Evolutionary conservation across 2,329 filamentous ascomycete species (phyloP).

Genomic region (Colletotrichum godetiae): DNA sequence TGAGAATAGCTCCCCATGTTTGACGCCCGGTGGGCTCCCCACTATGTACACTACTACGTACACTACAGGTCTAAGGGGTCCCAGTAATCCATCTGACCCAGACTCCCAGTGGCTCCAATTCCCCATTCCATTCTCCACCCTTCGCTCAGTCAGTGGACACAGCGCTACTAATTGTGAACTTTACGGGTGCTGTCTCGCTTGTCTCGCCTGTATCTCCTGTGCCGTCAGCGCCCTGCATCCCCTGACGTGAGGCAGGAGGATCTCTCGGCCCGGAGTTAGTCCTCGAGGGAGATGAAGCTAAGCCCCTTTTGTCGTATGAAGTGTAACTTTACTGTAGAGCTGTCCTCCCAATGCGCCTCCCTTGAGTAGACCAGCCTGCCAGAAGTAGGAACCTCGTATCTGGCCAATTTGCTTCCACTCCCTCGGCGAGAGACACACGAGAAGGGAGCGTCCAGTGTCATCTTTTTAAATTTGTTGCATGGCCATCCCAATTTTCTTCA

Average conservation of each 20-base stretch:
- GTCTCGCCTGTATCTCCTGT: conserved; percentile 13
- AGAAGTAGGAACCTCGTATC: conserved; percentile 31
- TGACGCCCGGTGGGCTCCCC: conserved; percentile 2
- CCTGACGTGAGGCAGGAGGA: conserved; percentile 3
- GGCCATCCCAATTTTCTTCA: background rate
- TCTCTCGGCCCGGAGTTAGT: conserved; percentile 30
- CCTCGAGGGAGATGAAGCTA: conserved; percentile 26
- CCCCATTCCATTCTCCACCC: background rate
- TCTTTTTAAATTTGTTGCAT: conserved; percentile 15
- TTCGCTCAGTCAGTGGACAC: conserved; percentile 7
- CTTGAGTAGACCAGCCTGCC: conserved; percentile 30
- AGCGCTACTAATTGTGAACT: conserved; percentile 12
- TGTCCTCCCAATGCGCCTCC: conserved; percentile 34
- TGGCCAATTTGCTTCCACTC: conserved; percentile 32
- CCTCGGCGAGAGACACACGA: conserved; percentile 25
- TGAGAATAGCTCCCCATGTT: conserved; percentile 19
- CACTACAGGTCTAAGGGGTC: conserved; percentile 25
- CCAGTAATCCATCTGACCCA: background rate
- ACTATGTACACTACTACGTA: background rate
- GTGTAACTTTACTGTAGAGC: conserved; percentile 30
- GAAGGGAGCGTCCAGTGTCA: conserved; percentile 16
- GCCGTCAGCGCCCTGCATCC: conserved; percentile 17
- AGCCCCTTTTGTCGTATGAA: conserved; percentile 29
- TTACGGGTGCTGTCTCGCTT: conserved; percentile 25
- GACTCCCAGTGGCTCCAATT: background rate